A percentile compares a stretch with the other conserved stretches of the same genome.
These are phyloP conservation scores for Mortierella polycephala DNA, from an alignment of 371 early-diverging fungal genomes.

Conservation along the genomic window DNA sequence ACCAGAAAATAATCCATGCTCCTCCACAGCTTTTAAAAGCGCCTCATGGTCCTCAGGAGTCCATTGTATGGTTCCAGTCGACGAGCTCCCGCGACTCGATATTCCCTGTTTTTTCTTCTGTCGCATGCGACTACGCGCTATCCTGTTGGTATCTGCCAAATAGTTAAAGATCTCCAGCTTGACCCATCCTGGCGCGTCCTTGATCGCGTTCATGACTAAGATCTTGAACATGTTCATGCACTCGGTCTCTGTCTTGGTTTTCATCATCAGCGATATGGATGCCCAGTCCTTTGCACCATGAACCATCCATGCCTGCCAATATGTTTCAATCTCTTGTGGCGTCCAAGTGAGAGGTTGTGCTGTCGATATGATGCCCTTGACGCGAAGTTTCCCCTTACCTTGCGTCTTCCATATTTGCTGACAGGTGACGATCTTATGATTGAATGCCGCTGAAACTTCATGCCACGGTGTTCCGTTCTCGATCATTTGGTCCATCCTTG, in stretches of 20 bases:
- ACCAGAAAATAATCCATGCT: slow-evolving; percentile 38
- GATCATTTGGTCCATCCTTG: slow-evolving; percentile 40
- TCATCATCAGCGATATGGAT: slow-evolving; percentile 4
- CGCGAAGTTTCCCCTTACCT: slow-evolving; percentile 28
- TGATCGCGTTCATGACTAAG: slow-evolving; percentile 18
- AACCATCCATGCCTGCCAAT: slow-evolving; percentile 31
- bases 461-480: slow-evolving; percentile 27
- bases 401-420: slow-evolving; percentile 40
- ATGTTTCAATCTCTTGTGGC: slow-evolving; percentile 16
- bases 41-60: slow-evolving; percentile 31
- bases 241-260: slow-evolving; percentile 6
- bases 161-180: slow-evolving; percentile 31
- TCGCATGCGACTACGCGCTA: slow-evolving; percentile 11
- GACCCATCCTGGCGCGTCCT: slow-evolving; percentile 42
- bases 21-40: slow-evolving; percentile 36
- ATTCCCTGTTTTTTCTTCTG: background rate
- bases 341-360: slow-evolving; percentile 4
- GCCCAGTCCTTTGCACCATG: slow-evolving; percentile 11
- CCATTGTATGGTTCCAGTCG: slow-evolving; percentile 9
- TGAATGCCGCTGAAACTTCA: slow-evolving; percentile 12
- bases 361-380: slow-evolving; percentile 11
- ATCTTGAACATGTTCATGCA: slow-evolving; percentile 10
- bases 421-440: slow-evolving; percentile 23
- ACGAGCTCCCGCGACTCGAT: background rate
- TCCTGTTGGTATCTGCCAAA: slow-evolving; percentile 12